Percentiles rank a stretch among this genome's conserved stretches.
Conservation (phyloP, 148 eudicot genomes). For the Talinum fruticosum region DNA sequence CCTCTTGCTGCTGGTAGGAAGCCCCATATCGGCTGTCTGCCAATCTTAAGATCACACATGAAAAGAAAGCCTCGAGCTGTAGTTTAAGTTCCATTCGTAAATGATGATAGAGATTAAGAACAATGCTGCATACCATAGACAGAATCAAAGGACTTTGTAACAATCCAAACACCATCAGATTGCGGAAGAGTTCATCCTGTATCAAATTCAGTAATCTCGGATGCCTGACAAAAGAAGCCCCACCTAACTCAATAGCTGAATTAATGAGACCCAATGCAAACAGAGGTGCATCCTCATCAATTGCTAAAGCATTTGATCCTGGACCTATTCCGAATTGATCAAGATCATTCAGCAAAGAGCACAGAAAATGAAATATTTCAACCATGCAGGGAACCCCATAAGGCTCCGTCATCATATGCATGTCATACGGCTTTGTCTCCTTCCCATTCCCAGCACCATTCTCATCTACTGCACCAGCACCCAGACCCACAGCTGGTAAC, state of each 20-base stretch:
- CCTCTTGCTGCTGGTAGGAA: slow-evolving; percentile 93
- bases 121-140: slow-evolving; percentile 89
- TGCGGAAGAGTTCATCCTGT: slow-evolving; percentile 81
- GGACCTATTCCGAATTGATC: slow-evolving; percentile 65
- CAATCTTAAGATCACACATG: slow-evolving; percentile 73
- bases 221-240: slow-evolving; percentile 63
- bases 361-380: slow-evolving; percentile 82
- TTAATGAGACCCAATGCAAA: slow-evolving; percentile 87
- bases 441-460: slow-evolving; percentile 53
- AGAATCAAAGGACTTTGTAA: slow-evolving; percentile 88
- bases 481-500: slow-evolving; percentile 30
- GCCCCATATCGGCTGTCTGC: slow-evolving; percentile 86
- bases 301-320: slow-evolving; percentile 64
- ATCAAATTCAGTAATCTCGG: slow-evolving; percentile 66
- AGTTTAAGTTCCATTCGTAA: slow-evolving; percentile 66
- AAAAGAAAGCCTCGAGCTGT: slow-evolving; percentile 88
- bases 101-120: slow-evolving; percentile 78
- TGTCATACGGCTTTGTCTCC: slow-evolving; percentile 45
- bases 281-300: slow-evolving; percentile 90
- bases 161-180: slow-evolving; percentile 84
- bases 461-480: slow-evolving; percentile 43
- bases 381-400: slow-evolving; percentile 94
- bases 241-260: slow-evolving; percentile 83
- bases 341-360: slow-evolving; percentile 69
- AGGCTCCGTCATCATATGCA: slow-evolving; percentile 58